A percentile compares a stretch with the other conserved stretches of the same genome.
These are phyloP conservation scores for Lecanicillium sp. DNA, from an alignment of 2,329 filamentous ascomycete genomes.

Conservation along the genomic window DNA sequence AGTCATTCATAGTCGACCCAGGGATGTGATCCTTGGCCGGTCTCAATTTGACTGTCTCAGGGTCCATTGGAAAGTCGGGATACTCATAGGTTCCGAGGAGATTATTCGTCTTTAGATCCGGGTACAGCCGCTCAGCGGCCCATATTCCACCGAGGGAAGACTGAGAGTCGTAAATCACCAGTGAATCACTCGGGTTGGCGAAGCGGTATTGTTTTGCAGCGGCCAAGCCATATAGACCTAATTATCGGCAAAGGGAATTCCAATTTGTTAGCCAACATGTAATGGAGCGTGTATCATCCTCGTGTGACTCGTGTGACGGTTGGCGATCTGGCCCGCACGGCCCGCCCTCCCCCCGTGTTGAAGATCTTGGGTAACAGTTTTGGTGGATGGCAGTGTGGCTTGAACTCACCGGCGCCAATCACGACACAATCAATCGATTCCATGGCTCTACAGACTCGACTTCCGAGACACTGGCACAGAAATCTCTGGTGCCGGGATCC, in stretches of 20 bases:
- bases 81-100: conserved; percentile 65
- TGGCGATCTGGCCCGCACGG: neutral
- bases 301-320: neutral
- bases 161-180: conserved; percentile 50
- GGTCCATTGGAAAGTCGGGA: conserved; percentile 63
- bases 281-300: too few relatives aligned
- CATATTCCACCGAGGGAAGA: conserved; percentile 59
- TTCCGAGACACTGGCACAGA: too few relatives aligned
- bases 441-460: conserved; percentile 19
- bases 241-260: neutral
- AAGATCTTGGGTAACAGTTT: conserved; percentile 14
- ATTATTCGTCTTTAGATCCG: conserved; percentile 66
- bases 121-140: conserved; percentile 58
- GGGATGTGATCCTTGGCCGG: conserved; percentile 37
- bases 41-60: conserved; percentile 39
- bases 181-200: conserved; percentile 45
- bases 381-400: neutral
- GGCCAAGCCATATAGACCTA: conserved; percentile 47
- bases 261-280: too few relatives aligned
- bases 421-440: conserved; percentile 39
- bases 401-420: conserved; percentile 42
- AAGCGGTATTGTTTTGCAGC: conserved; percentile 54
- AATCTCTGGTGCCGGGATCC: too few relatives aligned
- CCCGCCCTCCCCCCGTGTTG: neutral
- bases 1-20: conserved; percentile 35